Percentiles rank a stretch among this genome's conserved stretches.
Conservation (phyloP, 1,284 basidiomycete species). For the Puccinia novopanici region DNA sequence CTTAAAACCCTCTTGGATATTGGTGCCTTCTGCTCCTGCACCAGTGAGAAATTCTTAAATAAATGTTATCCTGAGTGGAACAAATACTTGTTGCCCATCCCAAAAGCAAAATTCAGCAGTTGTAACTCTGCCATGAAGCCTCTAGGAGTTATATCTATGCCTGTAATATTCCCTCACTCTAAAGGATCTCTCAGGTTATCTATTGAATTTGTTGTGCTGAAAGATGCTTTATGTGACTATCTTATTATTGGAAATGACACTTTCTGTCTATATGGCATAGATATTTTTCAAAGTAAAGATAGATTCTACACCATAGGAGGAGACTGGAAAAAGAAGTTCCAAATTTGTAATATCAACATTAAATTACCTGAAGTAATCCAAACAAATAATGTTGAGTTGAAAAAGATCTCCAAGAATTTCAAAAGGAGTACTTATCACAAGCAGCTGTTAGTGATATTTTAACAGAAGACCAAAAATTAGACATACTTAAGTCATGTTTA, state of each 20-base stretch:
- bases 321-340: no score
- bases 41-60: no score
- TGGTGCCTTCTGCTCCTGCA: no score
- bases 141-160: background rate
- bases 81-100: background rate
- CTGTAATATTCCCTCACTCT: constrained; percentile 21
- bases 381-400: background rate
- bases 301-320: no score
- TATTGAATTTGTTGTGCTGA: constrained; percentile 5
- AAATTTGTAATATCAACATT: background rate
- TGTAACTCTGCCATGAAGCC: constrained; percentile 16
- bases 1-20: no score
- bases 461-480: background rate
- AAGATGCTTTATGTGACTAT: no score
- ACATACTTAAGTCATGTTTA: background rate
- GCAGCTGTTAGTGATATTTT: background rate
- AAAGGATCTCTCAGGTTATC: constrained; percentile 1
- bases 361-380: background rate
- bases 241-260: no score
- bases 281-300: no score
- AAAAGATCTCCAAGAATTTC: background rate
- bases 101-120: constrained; percentile 21
- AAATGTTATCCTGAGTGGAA: no score
- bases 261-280: no score
- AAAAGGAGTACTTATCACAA: constrained; percentile 5